Evolutionary conservation across 768 basidiomycete genomes (phyloP), one percentile per base, ranked within the genome.

Genomic region (Russula brevipes): DNA sequence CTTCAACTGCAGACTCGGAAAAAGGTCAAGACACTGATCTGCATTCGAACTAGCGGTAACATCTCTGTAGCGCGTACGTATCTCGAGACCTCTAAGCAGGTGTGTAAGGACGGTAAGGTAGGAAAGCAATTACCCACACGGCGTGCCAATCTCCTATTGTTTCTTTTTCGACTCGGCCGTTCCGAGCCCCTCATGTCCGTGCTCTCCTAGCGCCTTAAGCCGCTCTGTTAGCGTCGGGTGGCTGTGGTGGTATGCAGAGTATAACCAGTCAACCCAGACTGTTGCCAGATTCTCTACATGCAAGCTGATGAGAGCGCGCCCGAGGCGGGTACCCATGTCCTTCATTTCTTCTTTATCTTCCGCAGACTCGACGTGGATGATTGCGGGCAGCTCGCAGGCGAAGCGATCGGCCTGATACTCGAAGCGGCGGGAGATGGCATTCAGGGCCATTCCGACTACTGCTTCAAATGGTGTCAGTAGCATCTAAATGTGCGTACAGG

Each of bases 191-290:
- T 62, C 67, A 24, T 51, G 30, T 9, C 64, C 65, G 30, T 60
- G 70, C 30, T 67, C 72, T 63, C 96, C 92, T 44, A 97, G 80
- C 2, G 85, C 91, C 66, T 83, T 86, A 70, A 98, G 77, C 8
- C 95, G 83, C 77, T 99, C 95, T 42, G 90, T 88, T 67, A 99
- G 74, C 2, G 94, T 97, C 5, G 96, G 96, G 74, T 99, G 96
- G 52, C 91, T 94, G 75, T 98, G 93, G 73, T 97, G 93, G 69
- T 93, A 97, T 24, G 91, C 91, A 55, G 94, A 97, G 77, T 96
- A 97, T 85, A 94, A 74, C 89, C 90, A 91, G 73, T 97, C 94
- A 14, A 94, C 92, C 87, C 93, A 93, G 52, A 97, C 90, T 1
- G 91, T 94, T 53, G 89, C 89, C 70, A 97, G 72, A 72, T 98